Evolutionary conservation across 1,284 basidiomycete genomes (phyloP).

Genomic region (Pisolithus thermaeus): DNA sequence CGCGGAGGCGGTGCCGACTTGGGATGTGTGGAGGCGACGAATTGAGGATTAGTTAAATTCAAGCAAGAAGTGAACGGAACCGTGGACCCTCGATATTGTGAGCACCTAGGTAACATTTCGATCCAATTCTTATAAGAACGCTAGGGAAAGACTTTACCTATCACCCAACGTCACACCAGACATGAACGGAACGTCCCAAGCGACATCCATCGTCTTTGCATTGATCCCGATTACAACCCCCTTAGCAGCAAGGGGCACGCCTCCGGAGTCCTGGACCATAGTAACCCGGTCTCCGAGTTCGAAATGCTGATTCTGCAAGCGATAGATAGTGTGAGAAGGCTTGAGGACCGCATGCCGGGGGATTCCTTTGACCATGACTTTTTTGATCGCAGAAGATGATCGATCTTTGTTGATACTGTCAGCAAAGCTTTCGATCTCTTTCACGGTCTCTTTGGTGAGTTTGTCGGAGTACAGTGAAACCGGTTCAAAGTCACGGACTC

Average conservation of each 20-base stretch:
- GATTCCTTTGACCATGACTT: conserved; percentile 85
- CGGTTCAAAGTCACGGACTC: conserved; percentile 86
- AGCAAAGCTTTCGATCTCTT: conserved; percentile 72
- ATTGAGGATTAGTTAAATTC: conserved; percentile 81
- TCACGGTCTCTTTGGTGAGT: conserved; percentile 81
- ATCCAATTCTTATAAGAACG: conserved; percentile 1
- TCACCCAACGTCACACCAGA: conserved; percentile 86
- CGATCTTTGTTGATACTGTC: conserved; percentile 62
- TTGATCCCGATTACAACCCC: conserved; percentile 92
- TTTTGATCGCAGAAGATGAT: conserved; percentile 67
- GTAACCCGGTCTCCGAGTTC: conserved; percentile 91
- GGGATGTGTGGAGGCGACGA: conserved; percentile 65
- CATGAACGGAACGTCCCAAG: conserved; percentile 96
- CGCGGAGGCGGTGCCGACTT: conserved; percentile 39
- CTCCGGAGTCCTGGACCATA: conserved; percentile 94
- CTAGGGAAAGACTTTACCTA: conserved; percentile 43
- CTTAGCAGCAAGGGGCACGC: conserved; percentile 86
- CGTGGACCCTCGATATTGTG: conserved; percentile 82
- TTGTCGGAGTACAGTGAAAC: conserved; percentile 93
- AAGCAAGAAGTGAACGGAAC: conserved; percentile 82
- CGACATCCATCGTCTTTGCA: conserved; percentile 86
- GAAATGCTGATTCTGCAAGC: conserved; percentile 89
- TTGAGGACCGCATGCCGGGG: conserved; percentile 95
- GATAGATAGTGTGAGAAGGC: conserved; percentile 85
- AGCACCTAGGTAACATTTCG: conserved; percentile 53